These are phyloP conservation scores for Holtermannia corniformis DNA, from an alignment of 768 basidiomycete species.

Conservation along the genomic window DNA sequence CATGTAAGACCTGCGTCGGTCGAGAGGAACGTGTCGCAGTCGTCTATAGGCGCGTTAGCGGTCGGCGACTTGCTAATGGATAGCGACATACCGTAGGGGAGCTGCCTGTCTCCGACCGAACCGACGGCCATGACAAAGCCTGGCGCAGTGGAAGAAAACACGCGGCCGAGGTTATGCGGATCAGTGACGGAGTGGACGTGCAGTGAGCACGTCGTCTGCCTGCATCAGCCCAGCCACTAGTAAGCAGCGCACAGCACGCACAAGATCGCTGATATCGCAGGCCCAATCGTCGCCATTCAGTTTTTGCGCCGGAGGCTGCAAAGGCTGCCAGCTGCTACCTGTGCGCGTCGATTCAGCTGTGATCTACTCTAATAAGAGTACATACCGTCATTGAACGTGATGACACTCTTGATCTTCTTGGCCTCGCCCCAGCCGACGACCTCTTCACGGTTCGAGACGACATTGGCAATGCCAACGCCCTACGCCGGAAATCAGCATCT, in stretches of 20 bases:
- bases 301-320: slow-evolving; percentile 56
- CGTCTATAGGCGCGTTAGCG: slow-evolving; percentile 42
- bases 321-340: slow-evolving; percentile 65
- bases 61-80: not conserved
- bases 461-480: slow-evolving; percentile 83
- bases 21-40: slow-evolving; percentile 88
- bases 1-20: slow-evolving; percentile 80
- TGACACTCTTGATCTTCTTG: slow-evolving; percentile 67
- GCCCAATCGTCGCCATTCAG: slow-evolving; percentile 52
- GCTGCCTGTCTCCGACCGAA: slow-evolving; percentile 60
- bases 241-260: not conserved
- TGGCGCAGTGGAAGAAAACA: slow-evolving; percentile 91
- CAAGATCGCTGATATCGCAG: slow-evolving; percentile 53
- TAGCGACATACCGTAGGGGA: slow-evolving; percentile 48
- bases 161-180: slow-evolving; percentile 84
- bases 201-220: slow-evolving; percentile 58
- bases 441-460: slow-evolving; percentile 71
- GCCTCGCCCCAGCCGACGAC: slow-evolving; percentile 59
- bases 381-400: slow-evolving; percentile 81
- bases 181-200: slow-evolving; percentile 88
- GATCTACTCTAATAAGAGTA: not conserved
- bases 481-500: slow-evolving; percentile 49
- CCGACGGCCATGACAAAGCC: slow-evolving; percentile 97
- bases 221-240: not conserved
- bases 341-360: not conserved